A percentile compares a stretch with the other conserved stretches of the same genome.
Conservation (phyloP, 1,284 basidiomycete genomes). For the Marasmius oreades region DNA sequence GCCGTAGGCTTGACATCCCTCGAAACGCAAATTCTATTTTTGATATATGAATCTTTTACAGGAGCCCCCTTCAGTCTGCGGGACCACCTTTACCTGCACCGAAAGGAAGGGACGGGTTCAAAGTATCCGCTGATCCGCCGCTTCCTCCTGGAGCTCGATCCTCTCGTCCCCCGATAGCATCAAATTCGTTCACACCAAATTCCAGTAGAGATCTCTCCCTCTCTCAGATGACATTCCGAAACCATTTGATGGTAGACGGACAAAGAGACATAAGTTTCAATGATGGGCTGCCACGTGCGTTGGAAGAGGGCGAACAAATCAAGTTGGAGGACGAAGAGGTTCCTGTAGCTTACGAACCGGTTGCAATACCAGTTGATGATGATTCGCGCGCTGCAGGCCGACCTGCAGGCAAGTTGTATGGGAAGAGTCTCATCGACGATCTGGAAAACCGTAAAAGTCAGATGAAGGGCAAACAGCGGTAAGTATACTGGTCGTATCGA, state of each 20-base stretch:
- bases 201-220: constrained; percentile 66
- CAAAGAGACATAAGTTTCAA: constrained; percentile 62
- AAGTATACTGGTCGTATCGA: constrained; percentile 19
- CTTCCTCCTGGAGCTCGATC: constrained; percentile 66
- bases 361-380: constrained; percentile 38
- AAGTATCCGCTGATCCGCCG: constrained; percentile 59
- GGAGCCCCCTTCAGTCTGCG: constrained; percentile 63
- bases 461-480: constrained; percentile 76
- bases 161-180: constrained; percentile 46
- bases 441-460: constrained; percentile 70
- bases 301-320: constrained; percentile 69
- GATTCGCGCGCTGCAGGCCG: constrained; percentile 38
- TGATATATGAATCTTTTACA: not conserved
- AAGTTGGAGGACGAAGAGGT: constrained; percentile 34
- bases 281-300: constrained; percentile 55
- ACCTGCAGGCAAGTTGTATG: constrained; percentile 74
- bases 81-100: constrained; percentile 26
- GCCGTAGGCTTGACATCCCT: constrained; percentile 38
- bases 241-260: constrained; percentile 64
- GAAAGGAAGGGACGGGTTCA: constrained; percentile 53
- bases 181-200: constrained; percentile 75
- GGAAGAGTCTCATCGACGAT: constrained; percentile 78
- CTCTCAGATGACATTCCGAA: constrained; percentile 79
- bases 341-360: constrained; percentile 35
- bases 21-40: not conserved